Base-by-base conservation (phyloP, 2,329 filamentous ascomycete species). In the Colletotrichum liaoningense region DNA sequence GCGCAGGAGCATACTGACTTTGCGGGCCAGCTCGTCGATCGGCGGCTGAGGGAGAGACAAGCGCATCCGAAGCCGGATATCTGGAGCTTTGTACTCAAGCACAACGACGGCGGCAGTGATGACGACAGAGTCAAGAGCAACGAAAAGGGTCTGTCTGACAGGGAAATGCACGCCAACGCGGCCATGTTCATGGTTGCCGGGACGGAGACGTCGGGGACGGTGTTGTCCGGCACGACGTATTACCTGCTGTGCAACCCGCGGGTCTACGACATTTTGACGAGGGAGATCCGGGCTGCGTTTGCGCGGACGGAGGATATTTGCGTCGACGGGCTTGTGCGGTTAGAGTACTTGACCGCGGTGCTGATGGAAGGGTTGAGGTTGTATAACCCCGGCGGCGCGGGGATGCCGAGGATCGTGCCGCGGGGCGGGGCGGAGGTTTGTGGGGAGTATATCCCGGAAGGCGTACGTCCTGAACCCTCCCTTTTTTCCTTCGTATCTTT, bases 121-220 rank as follows among this genome's bases (percentile, higher is more conserved):
- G 3, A 7, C 19, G 38, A 42, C 7, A 16, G 16, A 16, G 5
- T 2, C 0, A 60, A 24, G 11, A 11, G 14, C 2, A 19, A 59
- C 35, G 30, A 46, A 59, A 9, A 16, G 64, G 54, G 63, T 24
- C 8, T 49, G 7, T 49, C 42, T 7, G 3, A n/a, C 4, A 4
- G 4, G 26, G 63, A 73, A 38, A 71, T 79, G 24, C 58, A 67
- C 4, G 67, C 67, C 55, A 79, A 75, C 11, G 66, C 76, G 8
- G 69, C 75, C 3, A 59, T 72, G 2, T 64, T 83, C n/a, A 77
- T 82, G 54, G 35, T 80, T 2, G 86, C 83, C 0, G 86, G 86
- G 0, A 82, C 80, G 14, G 86, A 88, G 71, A 88, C 86, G 0
- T 87, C 85, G 0, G 85, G 85, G 0, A 86, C 85, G 2, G 77